Base-by-base conservation (phyloP, 2,329 filamentous ascomycete genomes). In the Aspergillus glaucus region DNA sequence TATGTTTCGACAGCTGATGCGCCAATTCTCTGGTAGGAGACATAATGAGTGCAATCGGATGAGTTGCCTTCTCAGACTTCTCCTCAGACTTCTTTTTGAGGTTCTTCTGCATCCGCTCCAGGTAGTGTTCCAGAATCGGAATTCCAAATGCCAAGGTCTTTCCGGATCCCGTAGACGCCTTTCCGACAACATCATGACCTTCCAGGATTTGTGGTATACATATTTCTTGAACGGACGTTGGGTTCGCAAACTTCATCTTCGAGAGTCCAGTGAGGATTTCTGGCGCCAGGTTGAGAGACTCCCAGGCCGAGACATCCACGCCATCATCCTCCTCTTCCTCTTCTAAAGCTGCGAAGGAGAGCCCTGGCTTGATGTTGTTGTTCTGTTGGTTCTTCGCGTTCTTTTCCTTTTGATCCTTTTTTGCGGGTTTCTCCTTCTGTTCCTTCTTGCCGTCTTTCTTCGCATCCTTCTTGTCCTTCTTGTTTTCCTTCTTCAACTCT, bases 61-160 rank as follows among this genome's bases (percentile, higher is more conserved):
- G 59, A 3, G 58, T 59, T 3, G 68, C 62, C 34, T 71, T 62
- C 26, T 30, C 26, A 30, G 37, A 40, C n/a, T 40, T 19, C 24
- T 73, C 69, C 21, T 73, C 68, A 47, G 71, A 61, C 9, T 72
- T 68, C 15, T 66, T 66, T 19, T 67, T 67, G 12, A 46, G 48
- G 28, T 59, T 58, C 42, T 58, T 55, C 3, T 55, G 55, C 46
- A 66, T 67, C 48, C 63, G 63, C 51, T 80, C 78, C 6, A 98
- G 71, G 76, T 86, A 96, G 48, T 80, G 78, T 67, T 98, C 91
- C 8, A 97, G 75, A 48, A 98, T 93, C 0, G 93, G 93, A 53
- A 98, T 90, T 1, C 86, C 89, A 67, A 95, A 98, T 0, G 93
- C 92, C 41, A 98, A 75, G 0, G 93, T 98, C 72, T 98, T 98